Evolutionary conservation across 805 yeast species (phyloP).

Genomic region (Teunomyces aglyptinius): DNA sequence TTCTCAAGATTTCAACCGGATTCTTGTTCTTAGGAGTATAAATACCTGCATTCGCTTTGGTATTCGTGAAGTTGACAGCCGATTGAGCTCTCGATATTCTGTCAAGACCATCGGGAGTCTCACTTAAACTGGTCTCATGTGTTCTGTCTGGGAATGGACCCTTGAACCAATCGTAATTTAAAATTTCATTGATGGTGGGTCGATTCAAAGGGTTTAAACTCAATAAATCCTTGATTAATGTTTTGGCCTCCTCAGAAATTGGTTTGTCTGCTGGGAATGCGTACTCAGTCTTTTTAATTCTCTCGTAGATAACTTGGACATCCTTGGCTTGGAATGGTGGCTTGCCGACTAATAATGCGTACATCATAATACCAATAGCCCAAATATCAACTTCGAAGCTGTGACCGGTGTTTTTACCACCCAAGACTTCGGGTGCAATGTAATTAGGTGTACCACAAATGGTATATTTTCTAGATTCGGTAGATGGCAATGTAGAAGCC

Average conservation of each 20-base stretch:
- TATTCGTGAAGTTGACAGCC: slow-evolving; percentile 60
- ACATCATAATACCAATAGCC: slow-evolving; percentile 97
- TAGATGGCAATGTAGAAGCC: slow-evolving; percentile 84
- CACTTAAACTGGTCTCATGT: slow-evolving; percentile 58
- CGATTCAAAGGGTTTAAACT: slow-evolving; percentile 76
- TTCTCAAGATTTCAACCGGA: slow-evolving; percentile 67
- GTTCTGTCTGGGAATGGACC: slow-evolving; percentile 79
- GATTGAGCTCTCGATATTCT: slow-evolving; percentile 61
- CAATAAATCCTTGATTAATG: slow-evolving; percentile 69
- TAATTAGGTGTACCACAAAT: slow-evolving; percentile 99
- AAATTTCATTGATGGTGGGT: slow-evolving; percentile 75
- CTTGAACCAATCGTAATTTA: slow-evolving; percentile 82
- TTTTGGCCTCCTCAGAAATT: slow-evolving; percentile 70
- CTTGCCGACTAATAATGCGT: slow-evolving; percentile 86
- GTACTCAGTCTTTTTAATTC: slow-evolving; percentile 82
- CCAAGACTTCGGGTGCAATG: slow-evolving; percentile 95
- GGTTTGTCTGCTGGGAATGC: slow-evolving; percentile 70
- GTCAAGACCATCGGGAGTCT: slow-evolving; percentile 57
- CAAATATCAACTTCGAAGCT: slow-evolving; percentile 94
- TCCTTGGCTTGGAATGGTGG: slow-evolving; percentile 98
- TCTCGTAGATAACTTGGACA: slow-evolving; percentile 86
- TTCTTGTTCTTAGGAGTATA: slow-evolving; percentile 50
- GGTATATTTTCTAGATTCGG: slow-evolving; percentile 76
- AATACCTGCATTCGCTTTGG: slow-evolving; percentile 65
- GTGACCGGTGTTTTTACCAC: slow-evolving; percentile 86